phyloP scores from a whole-genome alignment of 306 rosid species.

The Pyrus communis region DNA sequence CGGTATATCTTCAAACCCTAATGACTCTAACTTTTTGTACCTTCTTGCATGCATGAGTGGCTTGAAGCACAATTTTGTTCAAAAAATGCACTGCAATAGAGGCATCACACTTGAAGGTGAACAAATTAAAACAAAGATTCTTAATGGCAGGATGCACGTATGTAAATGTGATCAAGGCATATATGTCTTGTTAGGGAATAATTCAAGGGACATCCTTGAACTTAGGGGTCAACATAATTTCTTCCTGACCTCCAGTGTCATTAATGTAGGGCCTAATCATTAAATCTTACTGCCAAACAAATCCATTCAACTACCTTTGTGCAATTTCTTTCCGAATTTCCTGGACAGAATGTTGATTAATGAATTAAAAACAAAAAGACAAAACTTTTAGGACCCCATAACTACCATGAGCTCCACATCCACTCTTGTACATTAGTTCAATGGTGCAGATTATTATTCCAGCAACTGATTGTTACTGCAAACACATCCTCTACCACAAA shows the following conservation, averaged over 20 bases:
- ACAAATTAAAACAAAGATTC: not conserved
- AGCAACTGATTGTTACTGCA: too few species aligned
- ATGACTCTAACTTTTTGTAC: not conserved
- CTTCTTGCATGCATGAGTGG: not conserved
- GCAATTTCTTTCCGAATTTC: not conserved
- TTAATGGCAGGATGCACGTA: not conserved
- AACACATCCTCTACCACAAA: too few species aligned
- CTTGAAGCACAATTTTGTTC: not conserved
- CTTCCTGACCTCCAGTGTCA: not conserved
- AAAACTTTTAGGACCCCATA: too few species aligned
- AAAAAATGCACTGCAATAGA: not conserved
- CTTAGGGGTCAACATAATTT: not conserved
- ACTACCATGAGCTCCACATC: too few species aligned
- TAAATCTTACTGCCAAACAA: not conserved
- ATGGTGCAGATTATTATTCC: too few species aligned
- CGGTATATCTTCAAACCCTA: slow-evolving; percentile 29
- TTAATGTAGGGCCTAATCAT: not conserved
- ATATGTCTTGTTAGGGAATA: not conserved
- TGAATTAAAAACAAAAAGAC: not conserved
- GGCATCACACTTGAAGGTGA: not conserved
- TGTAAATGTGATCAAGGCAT: not conserved
- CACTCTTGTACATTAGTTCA: too few species aligned
- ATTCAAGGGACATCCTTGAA: not conserved
- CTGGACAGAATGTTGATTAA: not conserved
- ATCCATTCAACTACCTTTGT: not conserved